Percentiles rank a stretch among this genome's conserved stretches.
Conservation (phyloP, 768 basidiomycete species). For the Agrocybe praecox region DNA sequence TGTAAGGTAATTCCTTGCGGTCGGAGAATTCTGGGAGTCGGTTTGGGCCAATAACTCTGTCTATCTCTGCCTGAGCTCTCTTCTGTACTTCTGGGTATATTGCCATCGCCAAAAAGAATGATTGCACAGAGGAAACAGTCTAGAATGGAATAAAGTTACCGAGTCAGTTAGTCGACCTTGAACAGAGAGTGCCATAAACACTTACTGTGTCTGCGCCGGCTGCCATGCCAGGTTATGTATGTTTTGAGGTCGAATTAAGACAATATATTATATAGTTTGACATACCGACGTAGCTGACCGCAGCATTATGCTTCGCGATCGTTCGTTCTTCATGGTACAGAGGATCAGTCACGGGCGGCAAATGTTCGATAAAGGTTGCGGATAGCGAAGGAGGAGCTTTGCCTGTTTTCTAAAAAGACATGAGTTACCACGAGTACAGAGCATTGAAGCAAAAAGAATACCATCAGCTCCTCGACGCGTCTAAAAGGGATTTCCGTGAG, state of each 20-base stretch:
- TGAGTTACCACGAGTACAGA: background rate
- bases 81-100: conserved; percentile 26
- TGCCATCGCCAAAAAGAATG: conserved; percentile 27
- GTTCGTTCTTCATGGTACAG: conserved; percentile 6
- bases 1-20: conserved; percentile 27
- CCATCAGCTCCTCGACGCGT: conserved; percentile 7
- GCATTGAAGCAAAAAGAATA: background rate
- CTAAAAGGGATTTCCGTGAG: conserved; percentile 18
- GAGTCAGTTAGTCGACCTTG: background rate
- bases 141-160: background rate
- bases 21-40: conserved; percentile 33
- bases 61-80: conserved; percentile 34
- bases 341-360: conserved; percentile 13
- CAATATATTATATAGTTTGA: background rate
- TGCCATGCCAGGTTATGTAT: background rate
- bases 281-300: conserved; percentile 18
- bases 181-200: background rate
- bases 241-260: background rate
- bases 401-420: background rate
- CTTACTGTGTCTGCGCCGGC: conserved; percentile 22
- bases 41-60: conserved; percentile 25
- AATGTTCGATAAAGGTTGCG: conserved; percentile 5
- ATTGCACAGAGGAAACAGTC: conserved; percentile 22
- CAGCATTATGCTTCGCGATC: conserved; percentile 13
- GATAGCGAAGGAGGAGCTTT: conserved; percentile 5